phyloP scores from a whole-genome alignment of 2,329 filamentous ascomycete species.

The Ascocoryne sarcoides region DNA sequence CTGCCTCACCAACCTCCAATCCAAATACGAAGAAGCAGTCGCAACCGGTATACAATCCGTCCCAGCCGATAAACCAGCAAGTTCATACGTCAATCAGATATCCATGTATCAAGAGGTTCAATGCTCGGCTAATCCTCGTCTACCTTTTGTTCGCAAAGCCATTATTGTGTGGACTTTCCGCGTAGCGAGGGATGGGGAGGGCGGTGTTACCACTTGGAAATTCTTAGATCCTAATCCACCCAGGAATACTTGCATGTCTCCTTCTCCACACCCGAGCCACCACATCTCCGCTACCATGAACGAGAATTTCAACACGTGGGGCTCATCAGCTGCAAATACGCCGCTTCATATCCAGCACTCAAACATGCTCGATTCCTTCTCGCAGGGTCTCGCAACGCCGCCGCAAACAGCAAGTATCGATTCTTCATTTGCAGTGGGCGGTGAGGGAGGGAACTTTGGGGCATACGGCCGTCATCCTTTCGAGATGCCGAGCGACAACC shows the following conservation, averaged over 20 bases:
- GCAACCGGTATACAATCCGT: background rate
- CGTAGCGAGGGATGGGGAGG: slow-evolving; percentile 41
- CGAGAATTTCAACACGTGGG: slow-evolving; percentile 47
- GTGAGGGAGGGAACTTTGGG: too few relatives aligned
- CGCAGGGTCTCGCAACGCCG: slow-evolving; percentile 31
- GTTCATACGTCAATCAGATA: slow-evolving; percentile 50
- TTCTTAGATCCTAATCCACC: slow-evolving; percentile 37
- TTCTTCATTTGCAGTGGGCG: too few relatives aligned
- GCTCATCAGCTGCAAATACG: too few relatives aligned
- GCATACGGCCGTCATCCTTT: too few relatives aligned
- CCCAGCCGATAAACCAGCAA: slow-evolving; percentile 30
- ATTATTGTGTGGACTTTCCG: slow-evolving; percentile 57
- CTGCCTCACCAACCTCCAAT: slow-evolving; percentile 18
- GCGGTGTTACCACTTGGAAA: slow-evolving; percentile 49
- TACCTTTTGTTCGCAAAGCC: slow-evolving; percentile 46
- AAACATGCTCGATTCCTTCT: slow-evolving; percentile 41
- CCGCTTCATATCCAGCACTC: slow-evolving; percentile 17
- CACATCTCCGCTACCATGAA: slow-evolving; percentile 47
- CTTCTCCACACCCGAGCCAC: slow-evolving; percentile 34
- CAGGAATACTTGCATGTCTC: slow-evolving; percentile 23
- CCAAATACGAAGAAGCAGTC: slow-evolving; percentile 22
- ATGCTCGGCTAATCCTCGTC: slow-evolving; percentile 40
- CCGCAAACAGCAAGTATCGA: background rate
- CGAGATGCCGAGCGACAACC: slow-evolving; percentile 20
- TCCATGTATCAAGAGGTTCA: slow-evolving; percentile 61